A percentile compares a stretch with the other conserved stretches of the same genome.
These are phyloP conservation scores for Apiotrichum siamense DNA, from an alignment of 1,284 basidiomycete genomes.

Conservation along the genomic window DNA sequence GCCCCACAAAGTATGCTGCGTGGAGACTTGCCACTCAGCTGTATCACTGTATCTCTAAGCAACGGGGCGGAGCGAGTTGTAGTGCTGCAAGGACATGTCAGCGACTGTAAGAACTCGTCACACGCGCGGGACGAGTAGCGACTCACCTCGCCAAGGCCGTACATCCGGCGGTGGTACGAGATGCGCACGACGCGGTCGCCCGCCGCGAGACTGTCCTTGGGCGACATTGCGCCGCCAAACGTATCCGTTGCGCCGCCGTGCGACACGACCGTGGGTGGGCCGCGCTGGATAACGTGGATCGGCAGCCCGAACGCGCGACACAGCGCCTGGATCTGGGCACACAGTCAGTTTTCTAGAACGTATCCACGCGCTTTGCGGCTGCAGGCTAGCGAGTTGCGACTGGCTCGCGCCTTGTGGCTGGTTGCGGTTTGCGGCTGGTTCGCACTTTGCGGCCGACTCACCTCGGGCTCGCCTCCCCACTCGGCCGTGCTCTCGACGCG, in stretches of 20 bases:
- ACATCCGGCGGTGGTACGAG: slow-evolving; percentile 86
- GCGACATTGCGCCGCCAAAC: slow-evolving; percentile 42
- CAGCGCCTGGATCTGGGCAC: slow-evolving; percentile 69
- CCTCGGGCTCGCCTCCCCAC: slow-evolving; percentile 97
- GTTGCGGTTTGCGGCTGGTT: too few species aligned
- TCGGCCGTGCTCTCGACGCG: slow-evolving; percentile 73
- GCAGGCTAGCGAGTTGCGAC: too few species aligned
- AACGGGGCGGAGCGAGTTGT: slow-evolving; percentile 70
- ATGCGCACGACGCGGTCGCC: slow-evolving; percentile 60
- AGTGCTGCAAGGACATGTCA: slow-evolving; percentile 70
- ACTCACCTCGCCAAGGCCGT: slow-evolving; percentile 85
- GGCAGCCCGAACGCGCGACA: slow-evolving; percentile 75
- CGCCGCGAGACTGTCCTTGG: slow-evolving; percentile 39
- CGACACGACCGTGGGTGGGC: slow-evolving; percentile 71
- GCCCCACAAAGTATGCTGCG: too few species aligned
- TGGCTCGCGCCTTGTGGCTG: too few species aligned
- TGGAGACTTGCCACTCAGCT: too few species aligned
- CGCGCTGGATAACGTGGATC: slow-evolving; percentile 86
- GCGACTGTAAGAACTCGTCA: neutral
- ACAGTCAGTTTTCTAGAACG: neutral
- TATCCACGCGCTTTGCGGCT: too few species aligned
- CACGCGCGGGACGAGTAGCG: too few species aligned
- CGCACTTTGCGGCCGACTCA: slow-evolving; percentile 36
- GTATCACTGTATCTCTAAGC: neutral
- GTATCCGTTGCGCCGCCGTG: slow-evolving; percentile 53